phyloP scores from a whole-genome alignment of 148 eudicot species.

The Rhododendron griersonianum region DNA sequence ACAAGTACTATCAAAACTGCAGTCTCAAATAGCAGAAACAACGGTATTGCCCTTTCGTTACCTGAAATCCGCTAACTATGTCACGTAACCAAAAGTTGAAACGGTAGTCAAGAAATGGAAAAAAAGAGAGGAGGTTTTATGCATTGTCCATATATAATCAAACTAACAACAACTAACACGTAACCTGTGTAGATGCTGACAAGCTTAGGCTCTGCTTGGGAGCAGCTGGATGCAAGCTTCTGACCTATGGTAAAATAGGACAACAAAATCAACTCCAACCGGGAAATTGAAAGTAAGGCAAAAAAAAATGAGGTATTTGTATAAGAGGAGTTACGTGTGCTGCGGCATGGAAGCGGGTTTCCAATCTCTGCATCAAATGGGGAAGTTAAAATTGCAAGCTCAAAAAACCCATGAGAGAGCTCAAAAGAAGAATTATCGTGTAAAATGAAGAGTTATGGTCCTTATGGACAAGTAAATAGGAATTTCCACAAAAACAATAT shows the following conservation, averaged over 20 bases:
- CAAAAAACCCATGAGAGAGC: background rate
- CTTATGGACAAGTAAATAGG: background rate
- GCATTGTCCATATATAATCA: background rate
- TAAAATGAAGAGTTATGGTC: background rate
- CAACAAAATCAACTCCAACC: background rate
- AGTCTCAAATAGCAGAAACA: conserved; percentile 70
- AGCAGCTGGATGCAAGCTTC: conserved; percentile 67
- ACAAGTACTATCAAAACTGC: conserved; percentile 46
- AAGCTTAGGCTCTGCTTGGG: conserved; percentile 40
- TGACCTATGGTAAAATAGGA: conserved; percentile 37
- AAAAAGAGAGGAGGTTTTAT: background rate
- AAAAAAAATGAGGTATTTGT: background rate
- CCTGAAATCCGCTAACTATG: conserved; percentile 36
- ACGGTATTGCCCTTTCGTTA: conserved; percentile 53
- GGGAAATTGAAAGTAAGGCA: background rate
- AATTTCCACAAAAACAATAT: background rate
- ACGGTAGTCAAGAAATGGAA: background rate
- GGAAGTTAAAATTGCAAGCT: conserved; percentile 4
- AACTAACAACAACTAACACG: background rate
- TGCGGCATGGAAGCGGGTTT: conserved; percentile 61
- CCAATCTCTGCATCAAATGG: conserved; percentile 51
- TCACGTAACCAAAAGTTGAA: background rate
- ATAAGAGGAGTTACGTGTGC: conserved; percentile 35
- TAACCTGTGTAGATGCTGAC: conserved; percentile 70
- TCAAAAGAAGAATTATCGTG: background rate